Evolutionary conservation across 176 grass and related monocot genomes (phyloP).

Genomic region (Triticum turgidum): DNA sequence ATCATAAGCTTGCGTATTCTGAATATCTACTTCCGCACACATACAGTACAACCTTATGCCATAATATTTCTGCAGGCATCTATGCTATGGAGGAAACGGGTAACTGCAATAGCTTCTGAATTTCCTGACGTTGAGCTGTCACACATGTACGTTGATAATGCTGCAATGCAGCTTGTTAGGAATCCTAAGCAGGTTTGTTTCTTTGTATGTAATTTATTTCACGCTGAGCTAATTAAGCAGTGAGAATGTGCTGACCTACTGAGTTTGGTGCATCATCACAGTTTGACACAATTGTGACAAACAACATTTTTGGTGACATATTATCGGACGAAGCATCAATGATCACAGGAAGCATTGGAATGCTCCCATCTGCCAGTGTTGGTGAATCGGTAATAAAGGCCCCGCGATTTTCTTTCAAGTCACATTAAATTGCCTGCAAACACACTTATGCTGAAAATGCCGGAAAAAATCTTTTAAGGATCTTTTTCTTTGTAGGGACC

Average conservation of each 20-base stretch:
- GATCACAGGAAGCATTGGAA: conserved; percentile 97
- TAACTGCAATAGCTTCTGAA: conserved; percentile 63
- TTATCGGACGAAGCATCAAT: conserved; percentile 98
- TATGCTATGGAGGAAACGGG: conserved; percentile 88
- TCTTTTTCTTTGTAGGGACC: conserved; percentile 38
- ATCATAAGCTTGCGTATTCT: too few relatives aligned
- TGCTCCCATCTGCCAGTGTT: conserved; percentile 97
- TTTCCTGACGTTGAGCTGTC: conserved; percentile 78
- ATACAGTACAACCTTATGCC: too few relatives aligned
- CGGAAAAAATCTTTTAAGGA: too few relatives aligned
- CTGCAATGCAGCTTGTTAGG: conserved; percentile 96
- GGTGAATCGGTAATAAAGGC: conserved; percentile 59
- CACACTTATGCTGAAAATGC: not conserved
- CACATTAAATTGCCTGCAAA: too few relatives aligned
- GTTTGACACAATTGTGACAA: conserved; percentile 97
- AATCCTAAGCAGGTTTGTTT: conserved; percentile 85
- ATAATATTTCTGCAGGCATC: conserved; percentile 41
- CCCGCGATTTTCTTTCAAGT: too few relatives aligned
- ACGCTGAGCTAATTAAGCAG: too few relatives aligned
- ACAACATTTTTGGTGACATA: conserved; percentile 99
- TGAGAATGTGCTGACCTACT: too few relatives aligned
- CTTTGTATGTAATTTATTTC: not conserved
- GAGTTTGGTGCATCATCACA: conserved; percentile 18
- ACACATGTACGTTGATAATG: conserved; percentile 98
- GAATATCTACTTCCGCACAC: too few relatives aligned